Evolutionary conservation across 2,329 filamentous ascomycete genomes (phyloP), one percentile per base, ranked within the genome.

Genomic region (Fusarium sp.): DNA sequence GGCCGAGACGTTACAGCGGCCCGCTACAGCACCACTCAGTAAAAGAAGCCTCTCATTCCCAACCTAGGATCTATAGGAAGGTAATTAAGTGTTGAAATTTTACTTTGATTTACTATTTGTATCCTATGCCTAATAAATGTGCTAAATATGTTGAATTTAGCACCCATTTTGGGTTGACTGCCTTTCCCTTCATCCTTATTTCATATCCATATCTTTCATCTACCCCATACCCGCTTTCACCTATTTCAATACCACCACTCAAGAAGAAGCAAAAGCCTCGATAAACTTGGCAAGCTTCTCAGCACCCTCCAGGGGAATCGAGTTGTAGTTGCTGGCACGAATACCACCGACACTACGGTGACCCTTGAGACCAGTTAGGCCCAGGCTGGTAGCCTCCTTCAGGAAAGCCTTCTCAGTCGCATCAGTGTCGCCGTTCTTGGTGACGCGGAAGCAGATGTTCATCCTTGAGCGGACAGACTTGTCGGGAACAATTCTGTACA

Each of bases 401-500:
- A 98, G 79, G 81, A 98, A 98, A 0, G 84, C 85, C 80, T 93
- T 92, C 79, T 98, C 94, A 20, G 89, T 86, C 11, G 86, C 89
- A 56, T 90, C 88, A 63, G 89, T 82, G 42, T 90, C 87, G 46
- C 85, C 86, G 51, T 83, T 79, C 78, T 83, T 84, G 69, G 73
- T 83, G 16, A 97, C 86, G 14, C 93, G 85, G 85, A 97, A 97
- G 84, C 93, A 97, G 63, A 98, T 92, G 81, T 98, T 98, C 91
- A 98, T 97, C 60, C 93, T 85, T 73, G 92, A 97, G 61, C 94
- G 90, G 3, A 86, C 91, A 20, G 83, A 83, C 81, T 91, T 91
- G 72, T 91, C 86, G 0, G 93, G 93, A 0, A 97, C 89, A 31
- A 97, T 79, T 63, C 83, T 85, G 82, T 96, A 98, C n/a, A 91